Conservation (phyloP, 345 rosid genomes). For the Anacardium occidentale region DNA sequence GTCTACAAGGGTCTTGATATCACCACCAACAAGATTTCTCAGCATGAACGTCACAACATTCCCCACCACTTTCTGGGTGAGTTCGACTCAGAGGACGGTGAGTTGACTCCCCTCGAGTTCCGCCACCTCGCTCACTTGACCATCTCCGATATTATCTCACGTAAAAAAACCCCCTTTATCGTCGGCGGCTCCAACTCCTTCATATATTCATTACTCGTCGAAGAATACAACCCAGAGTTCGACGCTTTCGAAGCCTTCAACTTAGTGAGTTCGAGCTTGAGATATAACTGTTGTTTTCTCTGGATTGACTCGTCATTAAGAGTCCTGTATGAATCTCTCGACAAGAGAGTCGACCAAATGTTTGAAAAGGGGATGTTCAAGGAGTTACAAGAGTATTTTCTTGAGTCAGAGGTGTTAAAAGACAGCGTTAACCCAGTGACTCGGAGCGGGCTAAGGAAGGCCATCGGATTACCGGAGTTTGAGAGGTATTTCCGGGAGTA, state of each 20-base stretch:
- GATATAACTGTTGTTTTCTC: constrained; percentile 74
- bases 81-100: constrained; percentile 39
- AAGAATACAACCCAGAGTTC: constrained; percentile 46
- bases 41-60: constrained; percentile 53
- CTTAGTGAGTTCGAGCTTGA: constrained; percentile 39
- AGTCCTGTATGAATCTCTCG: constrained; percentile 61
- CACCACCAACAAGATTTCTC: constrained; percentile 78
- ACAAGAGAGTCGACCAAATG: constrained; percentile 85
- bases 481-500: constrained; percentile 48
- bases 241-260: constrained; percentile 43
- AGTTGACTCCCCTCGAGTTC: constrained; percentile 50
- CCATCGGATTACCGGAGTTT: constrained; percentile 94
- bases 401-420: constrained; percentile 25
- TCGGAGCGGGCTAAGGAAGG: constrained; percentile 59
- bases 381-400: constrained; percentile 53
- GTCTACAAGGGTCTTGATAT: constrained; percentile 70
- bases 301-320: constrained; percentile 78
- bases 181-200: constrained; percentile 96
- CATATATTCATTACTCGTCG: constrained; percentile 63
- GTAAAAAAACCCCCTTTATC: constrained; percentile 54
- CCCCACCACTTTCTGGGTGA: constrained; percentile 81
- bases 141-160: constrained; percentile 40
- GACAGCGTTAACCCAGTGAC: background rate
- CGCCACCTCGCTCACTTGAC: constrained; percentile 49
- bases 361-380: constrained; percentile 82